phyloP scores from a whole-genome alignment of 306 rosid genomes.

The Pyrus bretschneideri region DNA sequence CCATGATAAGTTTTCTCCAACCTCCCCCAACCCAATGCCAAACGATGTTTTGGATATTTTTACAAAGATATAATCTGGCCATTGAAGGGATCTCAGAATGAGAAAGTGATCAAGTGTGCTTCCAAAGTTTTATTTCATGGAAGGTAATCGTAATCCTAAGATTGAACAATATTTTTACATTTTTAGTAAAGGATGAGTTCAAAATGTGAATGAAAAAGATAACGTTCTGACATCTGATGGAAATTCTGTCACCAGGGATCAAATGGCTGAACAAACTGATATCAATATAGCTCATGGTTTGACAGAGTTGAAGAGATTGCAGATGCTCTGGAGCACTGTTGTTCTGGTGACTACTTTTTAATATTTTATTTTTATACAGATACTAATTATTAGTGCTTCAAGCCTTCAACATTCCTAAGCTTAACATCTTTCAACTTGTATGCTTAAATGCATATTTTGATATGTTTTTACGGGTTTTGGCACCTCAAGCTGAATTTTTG shows the following conservation, averaged over 20 bases:
- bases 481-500: background rate
- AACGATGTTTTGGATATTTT: slow-evolving; percentile 5
- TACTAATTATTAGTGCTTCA: background rate
- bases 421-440: background rate
- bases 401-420: too few species aligned
- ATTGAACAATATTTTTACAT: background rate
- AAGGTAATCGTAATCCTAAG: slow-evolving; percentile 48
- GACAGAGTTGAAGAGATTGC: slow-evolving; percentile 44
- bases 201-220: slow-evolving; percentile 8
- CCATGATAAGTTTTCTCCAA: background rate
- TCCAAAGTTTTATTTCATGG: slow-evolving; percentile 37
- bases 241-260: slow-evolving; percentile 44
- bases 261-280: slow-evolving; percentile 38
- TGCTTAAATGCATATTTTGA: background rate
- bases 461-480: background rate
- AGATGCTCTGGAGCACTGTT: slow-evolving; percentile 62
- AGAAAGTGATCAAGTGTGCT: slow-evolving; percentile 36
- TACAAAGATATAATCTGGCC: slow-evolving; percentile 9
- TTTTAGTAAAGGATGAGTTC: background rate
- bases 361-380: background rate
- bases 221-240: background rate
- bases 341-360: slow-evolving; percentile 42
- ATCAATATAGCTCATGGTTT: slow-evolving; percentile 43
- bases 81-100: slow-evolving; percentile 44
- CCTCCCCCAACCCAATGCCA: background rate